Evolutionary conservation across 352 stramenopile genomes (phyloP).

Genomic region (Globisporangium irregulare): DNA sequence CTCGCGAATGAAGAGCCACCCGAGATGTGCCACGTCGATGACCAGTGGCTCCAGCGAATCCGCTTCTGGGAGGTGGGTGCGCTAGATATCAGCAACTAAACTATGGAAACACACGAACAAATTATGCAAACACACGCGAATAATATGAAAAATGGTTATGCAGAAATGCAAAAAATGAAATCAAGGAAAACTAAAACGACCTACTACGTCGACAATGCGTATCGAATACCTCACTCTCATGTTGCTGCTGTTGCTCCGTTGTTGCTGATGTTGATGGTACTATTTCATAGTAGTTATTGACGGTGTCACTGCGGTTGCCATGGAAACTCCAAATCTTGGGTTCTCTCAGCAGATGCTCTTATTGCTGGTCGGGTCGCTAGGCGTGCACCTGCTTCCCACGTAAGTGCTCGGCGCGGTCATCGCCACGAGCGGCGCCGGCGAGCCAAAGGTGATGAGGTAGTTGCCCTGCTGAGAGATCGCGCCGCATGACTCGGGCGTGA

Average conservation of each 20-base stretch:
- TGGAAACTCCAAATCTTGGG: background rate
- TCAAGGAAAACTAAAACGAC: background rate
- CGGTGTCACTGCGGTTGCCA: background rate
- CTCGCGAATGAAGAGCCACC: background rate
- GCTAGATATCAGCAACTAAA: background rate
- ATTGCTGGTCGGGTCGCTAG: constrained; percentile 6
- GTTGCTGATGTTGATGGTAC: background rate
- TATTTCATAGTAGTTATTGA: background rate
- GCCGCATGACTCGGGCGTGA: constrained; percentile 60
- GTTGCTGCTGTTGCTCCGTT: background rate
- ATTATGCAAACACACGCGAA: background rate
- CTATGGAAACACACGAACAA: background rate
- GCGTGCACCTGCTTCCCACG: constrained; percentile 33
- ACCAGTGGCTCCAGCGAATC: background rate
- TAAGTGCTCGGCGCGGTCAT: constrained; percentile 45
- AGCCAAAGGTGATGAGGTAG: constrained; percentile 55
- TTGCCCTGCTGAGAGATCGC: constrained; percentile 32
- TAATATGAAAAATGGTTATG: background rate
- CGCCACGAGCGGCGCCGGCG: constrained; percentile 24
- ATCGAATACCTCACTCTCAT: background rate
- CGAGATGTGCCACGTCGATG: background rate
- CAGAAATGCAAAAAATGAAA: background rate
- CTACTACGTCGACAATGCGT: background rate
- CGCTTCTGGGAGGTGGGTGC: background rate
- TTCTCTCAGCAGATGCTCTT: constrained; percentile 8